These are phyloP conservation scores for Gleditsia sinensis DNA, from an alignment of 306 rosid genomes.

Conservation along the genomic window DNA sequence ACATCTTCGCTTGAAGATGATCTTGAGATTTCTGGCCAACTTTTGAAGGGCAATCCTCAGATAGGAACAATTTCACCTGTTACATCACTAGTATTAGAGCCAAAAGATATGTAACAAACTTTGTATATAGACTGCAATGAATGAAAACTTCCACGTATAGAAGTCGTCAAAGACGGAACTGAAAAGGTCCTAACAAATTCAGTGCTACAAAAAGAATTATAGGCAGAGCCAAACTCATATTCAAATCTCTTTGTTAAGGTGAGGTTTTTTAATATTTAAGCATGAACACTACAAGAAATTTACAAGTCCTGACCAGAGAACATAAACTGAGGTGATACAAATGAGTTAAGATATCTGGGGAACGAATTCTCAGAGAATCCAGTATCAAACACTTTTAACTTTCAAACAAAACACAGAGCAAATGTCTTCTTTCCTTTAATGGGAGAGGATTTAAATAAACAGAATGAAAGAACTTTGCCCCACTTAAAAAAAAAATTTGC, in stretches of 20 bases:
- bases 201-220: background rate
- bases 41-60: constrained; percentile 61
- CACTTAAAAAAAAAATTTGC: background rate
- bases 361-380: background rate
- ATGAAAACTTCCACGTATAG: background rate
- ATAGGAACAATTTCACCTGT: constrained; percentile 61
- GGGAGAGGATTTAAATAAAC: too few species aligned
- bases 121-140: background rate
- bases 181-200: background rate
- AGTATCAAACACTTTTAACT: too few species aligned
- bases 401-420: too few species aligned
- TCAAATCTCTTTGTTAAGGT: too few species aligned
- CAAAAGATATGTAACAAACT: background rate
- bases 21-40: constrained; percentile 46
- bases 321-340: background rate
- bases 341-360: background rate
- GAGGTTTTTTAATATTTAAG: background rate
- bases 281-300: background rate
- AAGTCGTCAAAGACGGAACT: background rate
- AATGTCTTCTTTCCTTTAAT: too few species aligned
- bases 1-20: constrained; percentile 49
- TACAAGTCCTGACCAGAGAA: background rate
- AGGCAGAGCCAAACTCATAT: too few species aligned
- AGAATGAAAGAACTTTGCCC: too few species aligned
- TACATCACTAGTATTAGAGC: constrained; percentile 15